phyloP scores from a whole-genome alignment of 345 rosid species.

The Citrus cavaleriei region DNA sequence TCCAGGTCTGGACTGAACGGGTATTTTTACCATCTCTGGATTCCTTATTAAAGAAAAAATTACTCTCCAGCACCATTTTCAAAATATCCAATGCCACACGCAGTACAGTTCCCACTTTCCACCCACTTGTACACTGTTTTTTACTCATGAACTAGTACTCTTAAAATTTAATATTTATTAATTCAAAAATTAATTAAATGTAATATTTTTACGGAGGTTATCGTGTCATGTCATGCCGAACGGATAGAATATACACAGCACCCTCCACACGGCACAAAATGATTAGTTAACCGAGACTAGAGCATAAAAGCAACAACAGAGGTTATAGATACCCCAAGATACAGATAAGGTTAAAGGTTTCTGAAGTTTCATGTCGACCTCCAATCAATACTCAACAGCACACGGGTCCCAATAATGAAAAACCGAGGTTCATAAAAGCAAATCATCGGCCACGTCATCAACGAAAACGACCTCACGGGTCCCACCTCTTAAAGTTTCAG shows the following conservation, averaged over 20 bases:
- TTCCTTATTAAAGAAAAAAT: too few species aligned
- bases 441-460: constrained; percentile 13
- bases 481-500: background rate
- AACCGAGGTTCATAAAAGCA: background rate
- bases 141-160: too few species aligned
- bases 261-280: background rate
- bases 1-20: too few species aligned
- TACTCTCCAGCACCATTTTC: too few species aligned
- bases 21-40: too few species aligned
- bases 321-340: background rate
- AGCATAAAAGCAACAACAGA: background rate
- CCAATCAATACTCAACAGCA: background rate
- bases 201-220: too few species aligned
- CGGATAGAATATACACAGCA: background rate
- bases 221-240: too few species aligned
- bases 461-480: background rate
- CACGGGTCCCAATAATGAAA: background rate
- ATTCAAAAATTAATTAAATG: too few species aligned
- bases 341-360: background rate
- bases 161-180: too few species aligned
- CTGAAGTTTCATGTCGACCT: background rate
- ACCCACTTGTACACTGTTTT: too few species aligned
- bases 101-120: too few species aligned
- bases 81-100: too few species aligned
- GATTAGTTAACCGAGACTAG: background rate